A percentile compares a stretch with the other conserved stretches of the same genome.
Conservation (phyloP, 306 rosid genomes). For the Myrica gale region DNA sequence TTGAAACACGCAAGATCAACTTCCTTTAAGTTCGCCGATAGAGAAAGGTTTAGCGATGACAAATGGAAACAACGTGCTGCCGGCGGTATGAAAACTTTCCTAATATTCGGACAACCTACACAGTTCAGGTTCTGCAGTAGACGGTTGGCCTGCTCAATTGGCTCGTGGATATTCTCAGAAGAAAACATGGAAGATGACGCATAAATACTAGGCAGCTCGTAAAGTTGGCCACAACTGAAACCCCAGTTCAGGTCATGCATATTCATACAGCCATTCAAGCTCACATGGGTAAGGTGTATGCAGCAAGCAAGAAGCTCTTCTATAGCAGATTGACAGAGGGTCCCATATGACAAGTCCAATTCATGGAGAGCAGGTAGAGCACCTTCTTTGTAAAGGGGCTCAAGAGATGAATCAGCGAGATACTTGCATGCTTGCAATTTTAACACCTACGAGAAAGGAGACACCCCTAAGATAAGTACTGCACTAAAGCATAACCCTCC, state of each 20-base stretch:
- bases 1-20: slow-evolving; percentile 87
- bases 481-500: not conserved
- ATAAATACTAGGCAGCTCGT: slow-evolving; percentile 35
- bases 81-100: slow-evolving; percentile 86
- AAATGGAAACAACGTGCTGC: slow-evolving; percentile 70
- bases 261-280: slow-evolving; percentile 94
- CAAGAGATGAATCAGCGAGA: slow-evolving; percentile 78
- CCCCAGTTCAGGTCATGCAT: slow-evolving; percentile 99
- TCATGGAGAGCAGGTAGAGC: slow-evolving; percentile 93
- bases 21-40: slow-evolving; percentile 78
- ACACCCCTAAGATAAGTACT: not conserved
- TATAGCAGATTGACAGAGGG: slow-evolving; percentile 85
- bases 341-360: slow-evolving; percentile 90
- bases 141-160: slow-evolving; percentile 61
- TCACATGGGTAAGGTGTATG: slow-evolving; percentile 82
- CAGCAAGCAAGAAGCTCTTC: slow-evolving; percentile 98
- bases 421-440: slow-evolving; percentile 96
- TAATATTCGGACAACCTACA: slow-evolving; percentile 86
- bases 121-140: slow-evolving; percentile 85
- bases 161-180: slow-evolving; percentile 33
- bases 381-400: slow-evolving; percentile 89
- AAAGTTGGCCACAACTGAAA: slow-evolving; percentile 34
- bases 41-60: slow-evolving; percentile 72
- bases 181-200: slow-evolving; percentile 37
- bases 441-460: slow-evolving; percentile 58